These are phyloP conservation scores for Sporothrix euskadiensis DNA, from an alignment of 2,329 filamentous ascomycete species.

Conservation along the genomic window DNA sequence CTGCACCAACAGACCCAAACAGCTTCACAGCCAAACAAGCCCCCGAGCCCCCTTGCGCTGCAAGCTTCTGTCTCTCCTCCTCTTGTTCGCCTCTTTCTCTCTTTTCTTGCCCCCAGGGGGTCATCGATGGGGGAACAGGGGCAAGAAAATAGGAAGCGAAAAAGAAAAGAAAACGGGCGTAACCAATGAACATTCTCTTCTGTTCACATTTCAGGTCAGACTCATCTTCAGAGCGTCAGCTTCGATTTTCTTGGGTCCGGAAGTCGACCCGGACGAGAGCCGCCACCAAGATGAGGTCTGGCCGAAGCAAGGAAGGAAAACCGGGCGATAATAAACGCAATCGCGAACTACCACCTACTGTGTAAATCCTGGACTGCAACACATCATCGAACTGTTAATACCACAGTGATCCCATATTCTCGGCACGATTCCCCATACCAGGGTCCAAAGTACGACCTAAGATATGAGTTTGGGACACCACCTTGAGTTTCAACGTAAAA, in stretches of 20 bases:
- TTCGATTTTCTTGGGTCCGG: not conserved
- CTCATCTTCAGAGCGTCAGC: not conserved
- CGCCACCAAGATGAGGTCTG: not conserved
- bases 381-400: not conserved
- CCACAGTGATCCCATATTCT: not conserved
- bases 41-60: not conserved
- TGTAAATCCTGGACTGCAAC: not conserved
- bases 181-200: not conserved
- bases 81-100: not conserved
- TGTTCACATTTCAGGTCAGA: not conserved
- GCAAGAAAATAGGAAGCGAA: not conserved
- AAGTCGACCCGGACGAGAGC: not conserved
- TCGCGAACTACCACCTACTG: not conserved
- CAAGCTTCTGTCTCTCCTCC: not conserved
- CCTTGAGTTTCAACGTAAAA: not conserved
- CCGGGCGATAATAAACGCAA: not conserved
- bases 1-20: not conserved
- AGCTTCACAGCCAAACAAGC: not conserved
- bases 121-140: not conserved
- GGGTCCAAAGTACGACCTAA: not conserved
- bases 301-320: not conserved
- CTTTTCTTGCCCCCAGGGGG: not conserved
- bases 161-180: not conserved
- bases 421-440: not conserved
- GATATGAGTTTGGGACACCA: not conserved